Percentiles rank a stretch among this genome's conserved stretches.
phyloP scores from a whole-genome alignment of 768 basidiomycete species.

The Leccinum subtestaceum region DNA sequence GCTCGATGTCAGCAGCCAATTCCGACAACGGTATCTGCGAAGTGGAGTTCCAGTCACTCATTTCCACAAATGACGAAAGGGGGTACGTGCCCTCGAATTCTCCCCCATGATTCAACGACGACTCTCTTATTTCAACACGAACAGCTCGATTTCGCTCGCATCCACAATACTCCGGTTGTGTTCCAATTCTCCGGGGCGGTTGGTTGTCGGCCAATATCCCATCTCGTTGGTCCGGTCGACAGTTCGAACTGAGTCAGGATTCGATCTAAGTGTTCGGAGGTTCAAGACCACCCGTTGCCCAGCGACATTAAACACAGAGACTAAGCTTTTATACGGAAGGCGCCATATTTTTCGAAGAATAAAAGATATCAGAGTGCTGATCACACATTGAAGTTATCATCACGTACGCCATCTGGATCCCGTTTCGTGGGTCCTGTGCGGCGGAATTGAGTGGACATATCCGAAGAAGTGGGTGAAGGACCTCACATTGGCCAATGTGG shows the following conservation, averaged over 20 bases:
- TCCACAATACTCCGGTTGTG: not conserved
- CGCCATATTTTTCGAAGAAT: too few relatives aligned
- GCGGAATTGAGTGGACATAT: not conserved
- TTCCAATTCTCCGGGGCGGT: not conserved
- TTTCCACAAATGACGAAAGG: not conserved
- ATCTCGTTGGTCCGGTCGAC: too few relatives aligned
- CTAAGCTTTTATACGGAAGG: too few relatives aligned
- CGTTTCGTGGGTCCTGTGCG: conserved; percentile 4
- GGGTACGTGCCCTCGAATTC: not conserved
- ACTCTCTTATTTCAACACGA: not conserved
- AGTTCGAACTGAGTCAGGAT: not conserved
- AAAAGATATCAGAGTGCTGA: too few relatives aligned
- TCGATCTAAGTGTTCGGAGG: conserved; percentile 1
- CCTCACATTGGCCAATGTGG: not conserved
- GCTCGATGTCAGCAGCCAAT: too few relatives aligned
- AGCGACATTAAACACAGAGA: not conserved
- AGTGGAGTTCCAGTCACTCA: too few relatives aligned
- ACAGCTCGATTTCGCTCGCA: not conserved
- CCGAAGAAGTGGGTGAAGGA: not conserved
- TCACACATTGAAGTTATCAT: not conserved
- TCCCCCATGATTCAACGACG: not conserved
- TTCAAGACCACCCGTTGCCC: conserved; percentile 23
- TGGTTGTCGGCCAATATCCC: not conserved
- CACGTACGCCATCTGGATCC: conserved; percentile 3
- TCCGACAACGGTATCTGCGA: too few relatives aligned